A percentile compares a stretch with the other conserved stretches of the same genome.
phyloP scores from a whole-genome alignment of 2,329 filamentous ascomycete species.

The Fusarium mundagurra region DNA sequence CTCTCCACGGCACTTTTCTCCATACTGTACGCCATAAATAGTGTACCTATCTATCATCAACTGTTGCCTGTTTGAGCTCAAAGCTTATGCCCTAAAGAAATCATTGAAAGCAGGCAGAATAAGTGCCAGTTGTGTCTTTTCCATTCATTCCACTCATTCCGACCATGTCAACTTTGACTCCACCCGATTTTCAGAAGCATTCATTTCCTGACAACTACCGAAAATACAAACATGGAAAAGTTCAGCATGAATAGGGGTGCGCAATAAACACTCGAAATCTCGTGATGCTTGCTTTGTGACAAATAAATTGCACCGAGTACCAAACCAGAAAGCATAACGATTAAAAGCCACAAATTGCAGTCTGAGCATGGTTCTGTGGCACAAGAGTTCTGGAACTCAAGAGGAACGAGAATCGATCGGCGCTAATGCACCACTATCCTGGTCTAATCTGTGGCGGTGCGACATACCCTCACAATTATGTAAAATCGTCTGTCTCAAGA shows the following conservation, averaged over 20 bases:
- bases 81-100: not conserved
- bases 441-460: slow-evolving; percentile 49
- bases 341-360: slow-evolving; percentile 1
- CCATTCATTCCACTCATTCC: not conserved
- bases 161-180: not conserved
- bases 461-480: slow-evolving; percentile 26
- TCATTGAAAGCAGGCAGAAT: no score
- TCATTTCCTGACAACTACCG: not conserved
- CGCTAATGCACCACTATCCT: slow-evolving; percentile 48
- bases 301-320: not conserved
- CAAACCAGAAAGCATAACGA: not conserved
- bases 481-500: slow-evolving; percentile 9
- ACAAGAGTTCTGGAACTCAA: slow-evolving; percentile 40
- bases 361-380: slow-evolving; percentile 6
- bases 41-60: not conserved
- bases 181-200: not conserved
- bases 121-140: not conserved
- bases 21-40: not conserved
- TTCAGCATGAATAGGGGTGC: not conserved
- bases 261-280: not conserved
- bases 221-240: not conserved
- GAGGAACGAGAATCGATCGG: slow-evolving; percentile 43
- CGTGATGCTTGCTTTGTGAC: not conserved
- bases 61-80: not conserved
- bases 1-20: not conserved